Percentiles rank a stretch among this genome's conserved stretches.
These are phyloP conservation scores for Oryza glaberrima DNA, from an alignment of 176 grass and related monocot genomes.

Conservation along the genomic window DNA sequence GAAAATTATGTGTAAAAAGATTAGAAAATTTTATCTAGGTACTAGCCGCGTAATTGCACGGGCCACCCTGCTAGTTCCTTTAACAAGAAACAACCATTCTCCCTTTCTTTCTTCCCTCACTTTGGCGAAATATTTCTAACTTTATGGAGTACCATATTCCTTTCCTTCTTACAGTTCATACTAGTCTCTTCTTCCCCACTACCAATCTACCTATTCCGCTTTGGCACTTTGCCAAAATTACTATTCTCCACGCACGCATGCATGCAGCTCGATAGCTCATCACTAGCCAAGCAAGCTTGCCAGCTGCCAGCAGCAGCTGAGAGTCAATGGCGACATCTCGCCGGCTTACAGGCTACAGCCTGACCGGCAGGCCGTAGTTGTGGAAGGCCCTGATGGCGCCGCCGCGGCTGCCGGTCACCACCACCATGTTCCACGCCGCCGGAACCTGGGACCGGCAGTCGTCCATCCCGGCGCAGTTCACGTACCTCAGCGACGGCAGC, in stretches of 20 bases:
- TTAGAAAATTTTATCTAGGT: too few relatives aligned
- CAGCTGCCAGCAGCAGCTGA: not conserved
- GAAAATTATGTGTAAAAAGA: too few relatives aligned
- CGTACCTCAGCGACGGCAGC: constrained; percentile 9
- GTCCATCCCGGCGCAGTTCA: constrained; percentile 1
- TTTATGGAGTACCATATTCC: too few relatives aligned
- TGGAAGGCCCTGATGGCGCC: constrained; percentile 80
- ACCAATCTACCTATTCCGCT: not conserved
- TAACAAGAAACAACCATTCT: not conserved
- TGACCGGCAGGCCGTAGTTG: constrained; percentile 78
- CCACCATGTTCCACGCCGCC: constrained; percentile 58
- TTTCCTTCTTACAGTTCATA: too few relatives aligned
- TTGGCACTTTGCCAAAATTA: not conserved
- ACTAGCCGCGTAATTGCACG: too few relatives aligned
- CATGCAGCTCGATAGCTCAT: not conserved
- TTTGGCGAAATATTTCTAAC: too few relatives aligned
- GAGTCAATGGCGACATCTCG: not conserved
- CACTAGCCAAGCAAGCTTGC: not conserved
- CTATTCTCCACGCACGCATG: not conserved
- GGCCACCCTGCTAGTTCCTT: not conserved
- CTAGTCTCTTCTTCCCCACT: not conserved
- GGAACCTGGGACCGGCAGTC: constrained; percentile 15
- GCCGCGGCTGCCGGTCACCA: constrained; percentile 65
- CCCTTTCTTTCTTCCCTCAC: too few relatives aligned
- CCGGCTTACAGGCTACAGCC: constrained; percentile 36